Base-by-base conservation (phyloP, 257 asterid genomes). In the Ocimum tenuiflorum region DNA sequence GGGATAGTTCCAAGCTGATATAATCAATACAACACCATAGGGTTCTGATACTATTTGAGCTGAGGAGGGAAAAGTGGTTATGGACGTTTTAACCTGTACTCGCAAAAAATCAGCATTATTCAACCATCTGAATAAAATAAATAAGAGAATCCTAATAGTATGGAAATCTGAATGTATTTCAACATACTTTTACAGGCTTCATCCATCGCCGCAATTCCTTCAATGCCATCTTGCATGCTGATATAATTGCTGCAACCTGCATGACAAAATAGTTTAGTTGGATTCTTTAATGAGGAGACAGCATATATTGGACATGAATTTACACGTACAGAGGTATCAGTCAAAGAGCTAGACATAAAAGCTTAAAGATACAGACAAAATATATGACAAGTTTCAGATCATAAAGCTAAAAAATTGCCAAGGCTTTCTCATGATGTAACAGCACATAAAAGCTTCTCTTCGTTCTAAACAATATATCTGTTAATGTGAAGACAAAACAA, bases 1-100 rank as follows among this genome's bases (percentile, higher is more conserved):
- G 13, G 99, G 99, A 77, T 87, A 92, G 65, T 92, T 92, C 99
- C 99, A 92, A 39, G 99, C 77, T 43, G 97, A 86, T 79, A 92
- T 81, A 63, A 92, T 81, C 71, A 92, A 69, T 45, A 83, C 80
- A 18, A 80, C 96, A 2, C 99, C 97, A 14, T 87, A 67, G 35
- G 99, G 97, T 79, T 92, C 99, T 14, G 96, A 58, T 27, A 92
- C 87, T 75, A 92, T 80, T 77, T 86, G 81, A 18, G 86, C 99
- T 35, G 95, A 80, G 31, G 99, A 84, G 1, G 99, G 97, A 71
- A 71, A 87, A 18, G 87, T 80, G 57, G 86, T 59, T 71, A 88
- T 68, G 17, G 91, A 38, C 22, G 96, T 75, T 78, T 86, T 87
- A 31, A 65, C 97, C 99, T 89, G 90, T 42, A 69, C 74, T 18